Percentiles rank a stretch among this genome's conserved stretches.
phyloP scores from a whole-genome alignment of 176 grass and related monocot species.

The Aegilops speltoides region DNA sequence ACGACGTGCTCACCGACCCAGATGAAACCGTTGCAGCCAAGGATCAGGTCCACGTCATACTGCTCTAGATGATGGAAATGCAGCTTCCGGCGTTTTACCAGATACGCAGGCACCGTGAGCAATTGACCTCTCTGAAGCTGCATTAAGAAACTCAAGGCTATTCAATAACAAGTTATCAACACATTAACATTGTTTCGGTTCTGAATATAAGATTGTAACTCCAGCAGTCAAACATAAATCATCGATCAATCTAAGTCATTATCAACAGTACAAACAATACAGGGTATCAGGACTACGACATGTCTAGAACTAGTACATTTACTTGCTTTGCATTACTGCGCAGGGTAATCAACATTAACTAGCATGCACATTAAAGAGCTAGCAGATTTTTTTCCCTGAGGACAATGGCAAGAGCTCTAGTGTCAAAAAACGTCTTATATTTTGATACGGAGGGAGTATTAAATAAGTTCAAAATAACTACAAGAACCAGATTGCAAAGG shows the following conservation, averaged over 20 bases:
- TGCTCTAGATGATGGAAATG: slow-evolving; percentile 85
- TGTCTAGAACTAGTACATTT: background rate
- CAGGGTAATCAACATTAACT: background rate
- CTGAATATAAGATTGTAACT: background rate
- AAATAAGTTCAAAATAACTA: background rate
- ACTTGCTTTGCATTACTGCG: slow-evolving; percentile 20
- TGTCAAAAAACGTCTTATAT: too few relatives aligned
- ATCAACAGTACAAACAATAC: background rate
- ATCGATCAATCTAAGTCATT: background rate
- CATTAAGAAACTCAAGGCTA: slow-evolving; percentile 7
- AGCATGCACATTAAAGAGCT: background rate
- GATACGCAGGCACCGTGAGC: slow-evolving; percentile 69
- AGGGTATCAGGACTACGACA: background rate
- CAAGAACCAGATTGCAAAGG: background rate
- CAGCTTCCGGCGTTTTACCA: slow-evolving; percentile 83
- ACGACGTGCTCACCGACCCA: slow-evolving; percentile 90
- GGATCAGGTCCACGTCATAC: slow-evolving; percentile 75
- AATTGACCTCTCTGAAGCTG: slow-evolving; percentile 91
- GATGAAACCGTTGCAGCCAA: slow-evolving; percentile 90
- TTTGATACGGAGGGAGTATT: too few relatives aligned
- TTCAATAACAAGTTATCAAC: slow-evolving; percentile 1
- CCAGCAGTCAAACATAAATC: background rate
- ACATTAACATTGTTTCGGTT: background rate
- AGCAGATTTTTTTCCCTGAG: background rate
- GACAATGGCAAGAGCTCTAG: background rate